phyloP scores from a whole-genome alignment of 2,329 filamentous ascomycete species.

The Aspergillus sp. region DNA sequence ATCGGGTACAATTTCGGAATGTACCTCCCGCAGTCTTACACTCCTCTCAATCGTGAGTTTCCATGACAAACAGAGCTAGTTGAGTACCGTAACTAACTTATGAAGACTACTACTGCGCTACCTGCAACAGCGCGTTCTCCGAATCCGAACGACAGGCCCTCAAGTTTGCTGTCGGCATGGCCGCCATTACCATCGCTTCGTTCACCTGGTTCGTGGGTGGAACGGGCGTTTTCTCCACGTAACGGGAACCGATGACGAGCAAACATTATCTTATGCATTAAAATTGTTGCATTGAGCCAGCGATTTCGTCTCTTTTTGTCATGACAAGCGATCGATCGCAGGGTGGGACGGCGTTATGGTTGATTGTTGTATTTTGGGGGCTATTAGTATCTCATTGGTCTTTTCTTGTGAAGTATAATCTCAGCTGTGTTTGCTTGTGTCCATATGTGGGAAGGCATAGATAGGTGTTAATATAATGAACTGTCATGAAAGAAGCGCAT shows the following conservation, averaged over 20 bases:
- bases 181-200: constrained; percentile 54
- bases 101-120: constrained; percentile 54
- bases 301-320: constrained; percentile 16
- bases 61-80: background rate
- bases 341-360: constrained; percentile 12
- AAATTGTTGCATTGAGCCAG: constrained; percentile 19
- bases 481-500: too few relatives aligned
- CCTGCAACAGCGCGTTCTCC: constrained; percentile 55
- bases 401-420: background rate
- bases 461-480: too few relatives aligned
- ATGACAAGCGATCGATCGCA: constrained; percentile 29
- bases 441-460: too few relatives aligned
- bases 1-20: constrained; percentile 59
- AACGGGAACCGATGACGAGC: constrained; percentile 2
- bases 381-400: background rate
- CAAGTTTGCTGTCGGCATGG: constrained; percentile 55
- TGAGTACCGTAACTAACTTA: constrained; percentile 13
- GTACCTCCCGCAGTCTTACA: constrained; percentile 56
- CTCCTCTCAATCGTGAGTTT: constrained; percentile 48
- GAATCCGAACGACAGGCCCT: constrained; percentile 54
- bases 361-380: constrained; percentile 7
- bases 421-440: too few relatives aligned
- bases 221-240: constrained; percentile 35
- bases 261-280: constrained; percentile 2
- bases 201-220: constrained; percentile 53